phyloP scores from a whole-genome alignment of 2,329 filamentous ascomycete genomes.

The Apiospora marii region DNA sequence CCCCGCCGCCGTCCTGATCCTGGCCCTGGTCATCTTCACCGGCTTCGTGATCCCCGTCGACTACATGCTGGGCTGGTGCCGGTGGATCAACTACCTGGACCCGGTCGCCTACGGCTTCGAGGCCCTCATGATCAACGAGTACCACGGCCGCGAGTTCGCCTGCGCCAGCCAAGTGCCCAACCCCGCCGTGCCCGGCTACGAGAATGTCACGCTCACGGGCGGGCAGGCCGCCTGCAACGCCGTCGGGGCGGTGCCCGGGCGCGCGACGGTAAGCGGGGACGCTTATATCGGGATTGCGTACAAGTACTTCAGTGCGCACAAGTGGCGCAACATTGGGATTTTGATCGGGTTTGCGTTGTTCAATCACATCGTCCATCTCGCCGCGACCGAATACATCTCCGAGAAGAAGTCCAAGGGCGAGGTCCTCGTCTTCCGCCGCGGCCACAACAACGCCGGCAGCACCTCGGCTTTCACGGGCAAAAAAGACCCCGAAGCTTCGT shows the following conservation, averaged over 20 bases:
- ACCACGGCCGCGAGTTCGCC: slow-evolving; percentile 62
- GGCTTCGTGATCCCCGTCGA: slow-evolving; percentile 61
- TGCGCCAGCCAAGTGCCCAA: slow-evolving; percentile 60
- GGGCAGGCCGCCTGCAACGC: slow-evolving; percentile 49
- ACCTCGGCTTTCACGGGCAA: not conserved
- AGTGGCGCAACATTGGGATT: slow-evolving; percentile 70
- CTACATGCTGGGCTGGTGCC: slow-evolving; percentile 75
- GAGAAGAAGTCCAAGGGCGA: slow-evolving; percentile 70
- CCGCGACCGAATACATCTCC: slow-evolving; percentile 71
- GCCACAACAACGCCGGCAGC: not conserved
- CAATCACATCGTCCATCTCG: slow-evolving; percentile 70
- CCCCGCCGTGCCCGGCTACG: not conserved
- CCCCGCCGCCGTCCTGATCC: slow-evolving; percentile 60
- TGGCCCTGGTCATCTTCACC: slow-evolving; percentile 68
- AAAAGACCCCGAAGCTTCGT: not conserved
- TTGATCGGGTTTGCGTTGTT: slow-evolving; percentile 59
- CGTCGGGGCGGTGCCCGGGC: slow-evolving; percentile 62
- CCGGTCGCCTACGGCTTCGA: slow-evolving; percentile 80
- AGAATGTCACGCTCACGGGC: not conserved
- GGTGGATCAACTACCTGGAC: slow-evolving; percentile 80
- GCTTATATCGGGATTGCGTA: slow-evolving; percentile 65
- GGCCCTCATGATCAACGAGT: slow-evolving; percentile 76
- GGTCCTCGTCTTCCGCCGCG: slow-evolving; percentile 70
- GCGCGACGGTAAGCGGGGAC: slow-evolving; percentile 65
- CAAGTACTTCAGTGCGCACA: slow-evolving; percentile 62